phyloP scores from a whole-genome alignment of 805 yeast species.

The Yarrowia keelungensis region DNA sequence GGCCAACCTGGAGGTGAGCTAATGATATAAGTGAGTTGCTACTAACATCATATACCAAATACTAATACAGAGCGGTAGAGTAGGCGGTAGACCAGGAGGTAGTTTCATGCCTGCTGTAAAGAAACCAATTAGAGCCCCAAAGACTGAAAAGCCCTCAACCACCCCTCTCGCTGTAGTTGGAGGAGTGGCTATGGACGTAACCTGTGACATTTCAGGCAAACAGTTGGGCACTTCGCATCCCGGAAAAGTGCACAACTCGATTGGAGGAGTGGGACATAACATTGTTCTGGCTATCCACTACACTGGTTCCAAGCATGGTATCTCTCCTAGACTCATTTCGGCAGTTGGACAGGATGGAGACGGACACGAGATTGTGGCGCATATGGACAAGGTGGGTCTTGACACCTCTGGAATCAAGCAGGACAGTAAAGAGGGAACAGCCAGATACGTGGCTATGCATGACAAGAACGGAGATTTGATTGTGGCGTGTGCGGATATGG shows the following conservation, averaged over 20 bases:
- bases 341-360: conserved; percentile 64
- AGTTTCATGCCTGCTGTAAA: conserved; percentile 7
- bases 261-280: conserved; percentile 89
- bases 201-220: conserved; percentile 54
- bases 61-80: conserved; percentile 14
- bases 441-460: conserved; percentile 78
- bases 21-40: conserved; percentile 8
- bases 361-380: conserved; percentile 41
- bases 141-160: conserved; percentile 1
- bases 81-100: not conserved
- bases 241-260: conserved; percentile 59
- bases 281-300: conserved; percentile 69
- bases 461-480: conserved; percentile 66
- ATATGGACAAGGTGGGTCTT: conserved; percentile 46
- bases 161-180: conserved; percentile 61
- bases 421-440: conserved; percentile 54
- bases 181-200: conserved; percentile 76
- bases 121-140: not conserved
- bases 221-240: conserved; percentile 71
- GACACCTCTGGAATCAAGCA: conserved; percentile 54
- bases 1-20: conserved; percentile 52
- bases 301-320: conserved; percentile 43
- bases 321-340: conserved; percentile 58
- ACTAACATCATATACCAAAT: conserved; percentile 5
- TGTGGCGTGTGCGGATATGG: conserved; percentile 87